A percentile compares a stretch with the other conserved stretches of the same genome.
Evolutionary conservation across 176 grass and related monocot genomes (phyloP).

Genomic region (Musa schizocarpa): DNA sequence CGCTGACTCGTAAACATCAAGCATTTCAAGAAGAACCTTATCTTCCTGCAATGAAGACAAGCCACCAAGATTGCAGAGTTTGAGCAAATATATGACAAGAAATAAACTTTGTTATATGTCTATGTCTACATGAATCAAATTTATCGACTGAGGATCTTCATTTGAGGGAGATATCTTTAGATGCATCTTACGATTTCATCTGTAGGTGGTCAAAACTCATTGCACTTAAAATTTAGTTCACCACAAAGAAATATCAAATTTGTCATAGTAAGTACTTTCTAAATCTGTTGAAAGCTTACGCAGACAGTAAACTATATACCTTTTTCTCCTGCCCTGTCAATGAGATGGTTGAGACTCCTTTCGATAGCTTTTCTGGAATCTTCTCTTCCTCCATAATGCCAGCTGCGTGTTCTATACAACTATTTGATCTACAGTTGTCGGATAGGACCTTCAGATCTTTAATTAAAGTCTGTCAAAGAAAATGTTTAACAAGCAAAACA

Average conservation of each 20-base stretch:
- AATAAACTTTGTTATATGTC: too few relatives aligned
- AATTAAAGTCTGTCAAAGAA: conserved; percentile 50
- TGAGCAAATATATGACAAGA: neutral
- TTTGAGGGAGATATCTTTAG: neutral
- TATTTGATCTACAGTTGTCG: conserved; percentile 79
- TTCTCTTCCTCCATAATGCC: conserved; percentile 83
- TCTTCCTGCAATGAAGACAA: conserved; percentile 34
- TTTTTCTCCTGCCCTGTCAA: conserved; percentile 49
- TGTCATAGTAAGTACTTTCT: too few relatives aligned
- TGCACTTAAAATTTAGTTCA: too few relatives aligned
- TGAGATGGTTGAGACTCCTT: conserved; percentile 76
- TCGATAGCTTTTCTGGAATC: conserved; percentile 79
- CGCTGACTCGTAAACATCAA: conserved; percentile 74
- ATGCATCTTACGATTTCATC: neutral
- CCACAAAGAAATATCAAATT: neutral
- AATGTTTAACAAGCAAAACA: conserved; percentile 12
- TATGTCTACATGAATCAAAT: too few relatives aligned
- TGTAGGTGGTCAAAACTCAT: too few relatives aligned
- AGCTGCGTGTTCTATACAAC: conserved; percentile 86
- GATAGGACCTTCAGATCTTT: conserved; percentile 65
- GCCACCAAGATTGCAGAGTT: neutral
- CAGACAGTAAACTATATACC: conserved; percentile 18
- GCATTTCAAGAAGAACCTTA: conserved; percentile 64
- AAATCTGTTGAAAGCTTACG: too few relatives aligned
- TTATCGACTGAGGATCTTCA: too few relatives aligned